A percentile compares a stretch with the other conserved stretches of the same genome.
These are phyloP conservation scores for Epichloe coenophiala DNA, from an alignment of 2,329 filamentous ascomycete genomes.

Conservation along the genomic window DNA sequence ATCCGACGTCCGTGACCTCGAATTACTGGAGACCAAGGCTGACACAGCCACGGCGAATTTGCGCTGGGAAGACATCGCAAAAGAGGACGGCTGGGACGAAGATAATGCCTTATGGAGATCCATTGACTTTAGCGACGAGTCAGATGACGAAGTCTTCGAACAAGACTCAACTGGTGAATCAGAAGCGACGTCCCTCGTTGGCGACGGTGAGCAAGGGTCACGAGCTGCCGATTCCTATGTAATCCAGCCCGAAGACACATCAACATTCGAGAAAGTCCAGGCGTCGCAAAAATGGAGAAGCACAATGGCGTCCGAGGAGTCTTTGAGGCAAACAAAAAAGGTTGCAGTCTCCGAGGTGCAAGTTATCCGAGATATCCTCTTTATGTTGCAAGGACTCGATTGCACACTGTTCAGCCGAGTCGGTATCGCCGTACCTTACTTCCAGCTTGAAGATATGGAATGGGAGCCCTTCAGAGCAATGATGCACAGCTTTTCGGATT, in stretches of 20 bases:
- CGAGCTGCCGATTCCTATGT: constrained; percentile 20
- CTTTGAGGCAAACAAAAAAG: constrained; percentile 22
- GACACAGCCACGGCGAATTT: constrained; percentile 35
- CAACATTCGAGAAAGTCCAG: constrained; percentile 17
- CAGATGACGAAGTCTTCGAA: constrained; percentile 33
- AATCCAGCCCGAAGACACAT: constrained; percentile 19
- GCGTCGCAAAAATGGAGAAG: constrained; percentile 23
- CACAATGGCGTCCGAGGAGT: constrained; percentile 21
- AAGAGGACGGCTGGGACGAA: constrained; percentile 58
- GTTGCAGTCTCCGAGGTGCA: constrained; percentile 55
- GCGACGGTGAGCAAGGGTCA: constrained; percentile 15
- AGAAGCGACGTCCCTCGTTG: constrained; percentile 18
- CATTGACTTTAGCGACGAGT: constrained; percentile 54
- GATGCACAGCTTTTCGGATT: constrained; percentile 32
- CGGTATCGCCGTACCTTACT: constrained; percentile 25
- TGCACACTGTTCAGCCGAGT: constrained; percentile 53
- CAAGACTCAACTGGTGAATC: constrained; percentile 25
- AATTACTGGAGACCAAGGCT: constrained; percentile 30
- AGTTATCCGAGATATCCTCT: constrained; percentile 61
- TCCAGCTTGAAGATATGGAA: constrained; percentile 34
- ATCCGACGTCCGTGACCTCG: constrained; percentile 50
- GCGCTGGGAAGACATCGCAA: constrained; percentile 68
- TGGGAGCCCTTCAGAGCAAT: constrained; percentile 37
- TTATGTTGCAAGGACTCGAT: constrained; percentile 70
- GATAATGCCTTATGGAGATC: constrained; percentile 58